Percentiles rank a stretch among this genome's conserved stretches.
These are phyloP conservation scores for Pezicula neosporulosa DNA, from an alignment of 2,329 filamentous ascomycete genomes.

Conservation along the genomic window DNA sequence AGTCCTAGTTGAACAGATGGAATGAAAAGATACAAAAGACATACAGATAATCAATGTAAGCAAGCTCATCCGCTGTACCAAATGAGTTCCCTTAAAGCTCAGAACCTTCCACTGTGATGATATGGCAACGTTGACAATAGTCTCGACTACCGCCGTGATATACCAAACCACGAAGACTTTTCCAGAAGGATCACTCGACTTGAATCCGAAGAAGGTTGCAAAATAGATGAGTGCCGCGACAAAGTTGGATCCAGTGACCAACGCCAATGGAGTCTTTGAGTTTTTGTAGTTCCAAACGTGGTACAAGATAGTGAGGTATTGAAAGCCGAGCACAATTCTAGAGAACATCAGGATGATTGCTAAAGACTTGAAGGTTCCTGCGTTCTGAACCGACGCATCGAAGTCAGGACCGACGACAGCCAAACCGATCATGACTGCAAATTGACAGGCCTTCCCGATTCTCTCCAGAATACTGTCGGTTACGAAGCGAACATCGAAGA, in stretches of 20 bases:
- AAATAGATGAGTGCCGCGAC: conserved; percentile 3
- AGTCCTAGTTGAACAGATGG: neutral
- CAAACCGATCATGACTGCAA: conserved; percentile 46
- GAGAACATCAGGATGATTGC: conserved; percentile 32
- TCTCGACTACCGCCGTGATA: conserved; percentile 1
- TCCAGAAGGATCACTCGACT: neutral
- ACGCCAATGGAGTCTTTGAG: neutral
- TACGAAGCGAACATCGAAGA: conserved; percentile 56
- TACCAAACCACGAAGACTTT: conserved; percentile 5
- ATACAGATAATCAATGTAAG: conserved; percentile 40
- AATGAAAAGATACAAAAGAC: neutral
- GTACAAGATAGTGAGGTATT: conserved; percentile 24
- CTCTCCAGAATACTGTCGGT: conserved; percentile 52
- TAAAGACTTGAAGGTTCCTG: conserved; percentile 18
- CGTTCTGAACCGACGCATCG: conserved; percentile 14
- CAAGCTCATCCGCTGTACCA: conserved; percentile 53
- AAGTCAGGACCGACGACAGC: conserved; percentile 47
- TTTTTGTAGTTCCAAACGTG: conserved; percentile 4
- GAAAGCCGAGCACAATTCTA: conserved; percentile 28
- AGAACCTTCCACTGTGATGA: conserved; percentile 20
- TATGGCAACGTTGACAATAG: conserved; percentile 1
- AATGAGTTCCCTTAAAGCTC: conserved; percentile 51
- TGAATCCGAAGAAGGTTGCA: conserved; percentile 2
- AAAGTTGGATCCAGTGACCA: neutral
- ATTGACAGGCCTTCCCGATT: conserved; percentile 47